Evolutionary conservation across 2,329 filamentous ascomycete genomes (phyloP), one percentile per base, ranked within the genome.

Genomic region (Graphiopsis chlorocephala): DNA sequence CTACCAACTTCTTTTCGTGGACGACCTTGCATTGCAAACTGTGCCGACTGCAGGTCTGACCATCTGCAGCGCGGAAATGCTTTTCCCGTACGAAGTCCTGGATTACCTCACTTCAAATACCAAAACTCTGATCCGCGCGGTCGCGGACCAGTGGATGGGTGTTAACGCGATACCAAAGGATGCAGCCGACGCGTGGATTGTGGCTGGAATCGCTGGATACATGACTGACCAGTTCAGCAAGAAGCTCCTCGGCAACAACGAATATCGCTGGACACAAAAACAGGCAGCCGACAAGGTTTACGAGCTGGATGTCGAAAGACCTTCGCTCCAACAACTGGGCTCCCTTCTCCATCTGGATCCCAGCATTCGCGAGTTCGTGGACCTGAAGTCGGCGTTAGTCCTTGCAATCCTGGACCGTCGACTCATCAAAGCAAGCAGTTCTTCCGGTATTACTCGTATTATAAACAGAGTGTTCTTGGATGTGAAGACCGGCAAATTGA

Each of bases 201-300:
- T 94, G 14, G 85, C 95, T 62, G 96, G 94, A 15, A 90, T 96
- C 55, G 91, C 94, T 0, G 93, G 94, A 81, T 99, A 92, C 80
- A 96, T 99, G 85, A 93, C 94, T 1, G 94, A 97, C 71, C 85
- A 92, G 4, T 97, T 96, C 77, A 91, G 98, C 85, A 92, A 89
- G 75, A 89, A 88, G 69, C 83, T 99, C 2, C 96, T 92, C 73
- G 95, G 95, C 8, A 96, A 96, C 74, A 99, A 99, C 74, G 92
- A 97, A 72, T 95, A 97, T 75, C 86, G 93, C 12, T 98, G 93
- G 75, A 88, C 92, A 42, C 90, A 97, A 77, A 98, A 98, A 78
- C 83, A 86, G 42, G 86, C 92, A 77, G 88, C 92, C 0, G 94
- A 99, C 76, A 85, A 84, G 70, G 86, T 98, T 47, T 90, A 93